These are phyloP conservation scores for Diaporthe sp. DNA, from an alignment of 2,329 filamentous ascomycete species.

Conservation along the genomic window DNA sequence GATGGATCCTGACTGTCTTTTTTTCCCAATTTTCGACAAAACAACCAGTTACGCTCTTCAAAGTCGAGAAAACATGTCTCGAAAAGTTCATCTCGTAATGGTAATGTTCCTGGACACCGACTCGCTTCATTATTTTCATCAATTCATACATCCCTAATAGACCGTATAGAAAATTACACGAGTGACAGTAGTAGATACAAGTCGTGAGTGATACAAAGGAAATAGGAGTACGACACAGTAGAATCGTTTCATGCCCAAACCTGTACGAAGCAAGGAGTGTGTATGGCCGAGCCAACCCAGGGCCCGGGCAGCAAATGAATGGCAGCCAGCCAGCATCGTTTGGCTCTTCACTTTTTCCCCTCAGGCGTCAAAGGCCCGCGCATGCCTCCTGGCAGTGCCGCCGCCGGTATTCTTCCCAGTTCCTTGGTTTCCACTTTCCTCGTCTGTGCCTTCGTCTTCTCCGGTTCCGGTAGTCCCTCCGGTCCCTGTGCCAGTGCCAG, in stretches of 20 bases:
- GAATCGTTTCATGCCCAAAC: not conserved
- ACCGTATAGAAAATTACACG: not conserved
- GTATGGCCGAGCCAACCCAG: not conserved
- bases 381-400: not conserved
- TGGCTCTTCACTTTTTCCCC: not conserved
- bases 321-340: constrained; percentile 9
- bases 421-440: not conserved
- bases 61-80: not conserved
- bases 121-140: not conserved
- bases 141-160: not conserved
- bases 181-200: not conserved
- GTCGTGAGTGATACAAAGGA: not conserved
- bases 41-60: no score
- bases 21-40: no score
- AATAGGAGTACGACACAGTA: not conserved
- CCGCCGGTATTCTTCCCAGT: not conserved
- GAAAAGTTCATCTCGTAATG: not conserved
- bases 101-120: not conserved
- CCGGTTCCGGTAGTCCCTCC: not conserved
- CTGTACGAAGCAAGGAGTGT: not conserved
- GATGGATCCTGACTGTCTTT: no score
- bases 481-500: not conserved
- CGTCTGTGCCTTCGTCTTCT: not conserved
- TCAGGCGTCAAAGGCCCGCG: constrained; percentile 1
- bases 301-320: not conserved